Percentiles rank a stretch among this genome's conserved stretches.
phyloP scores from a whole-genome alignment of 2,329 filamentous ascomycete genomes.

The Exophiala viscosa region DNA sequence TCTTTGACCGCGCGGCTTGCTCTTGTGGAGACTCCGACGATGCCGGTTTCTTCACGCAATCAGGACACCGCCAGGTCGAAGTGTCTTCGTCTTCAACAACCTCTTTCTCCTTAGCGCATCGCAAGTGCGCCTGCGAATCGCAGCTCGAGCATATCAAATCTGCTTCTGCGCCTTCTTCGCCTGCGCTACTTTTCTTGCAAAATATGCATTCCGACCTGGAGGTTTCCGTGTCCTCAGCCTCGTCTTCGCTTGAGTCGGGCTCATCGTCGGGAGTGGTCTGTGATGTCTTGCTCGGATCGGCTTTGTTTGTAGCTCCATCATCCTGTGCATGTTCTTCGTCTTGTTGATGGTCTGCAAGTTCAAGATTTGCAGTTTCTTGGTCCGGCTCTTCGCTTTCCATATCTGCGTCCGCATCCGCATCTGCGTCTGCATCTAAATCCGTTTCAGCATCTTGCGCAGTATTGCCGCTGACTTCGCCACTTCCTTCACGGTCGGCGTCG shows the following conservation, averaged over 20 bases:
- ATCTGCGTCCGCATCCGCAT: slow-evolving; percentile 7
- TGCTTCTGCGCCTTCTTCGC: slow-evolving; percentile 72
- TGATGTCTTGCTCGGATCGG: slow-evolving; percentile 35
- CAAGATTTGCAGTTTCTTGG: slow-evolving; percentile 5
- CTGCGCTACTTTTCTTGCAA: slow-evolving; percentile 65
- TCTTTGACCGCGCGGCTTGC: slow-evolving; percentile 45
- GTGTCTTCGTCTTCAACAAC: slow-evolving; percentile 49
- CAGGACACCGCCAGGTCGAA: slow-evolving; percentile 26
- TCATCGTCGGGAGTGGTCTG: slow-evolving; percentile 8
- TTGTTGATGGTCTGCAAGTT: slow-evolving; percentile 22
- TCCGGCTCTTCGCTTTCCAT: slow-evolving; percentile 21
- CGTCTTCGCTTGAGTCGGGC: slow-evolving; percentile 24
- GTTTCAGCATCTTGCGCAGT: neutral
- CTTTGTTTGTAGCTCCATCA: slow-evolving; percentile 36
- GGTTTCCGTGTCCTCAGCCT: slow-evolving; percentile 17
- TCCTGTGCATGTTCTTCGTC: slow-evolving; percentile 46
- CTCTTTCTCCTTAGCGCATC: slow-evolving; percentile 75
- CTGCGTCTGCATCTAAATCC: slow-evolving; percentile 17
- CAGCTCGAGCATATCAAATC: slow-evolving; percentile 74
- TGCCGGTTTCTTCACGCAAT: slow-evolving; percentile 47
- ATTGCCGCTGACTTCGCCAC: neutral
- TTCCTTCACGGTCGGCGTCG: slow-evolving; percentile 2
- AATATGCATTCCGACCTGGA: slow-evolving; percentile 54
- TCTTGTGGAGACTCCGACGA: slow-evolving; percentile 42
- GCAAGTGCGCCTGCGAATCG: slow-evolving; percentile 81